A percentile compares a stretch with the other conserved stretches of the same genome.
Conservation (phyloP, 768 basidiomycete genomes). For the Kwoniella dejecticola region DNA sequence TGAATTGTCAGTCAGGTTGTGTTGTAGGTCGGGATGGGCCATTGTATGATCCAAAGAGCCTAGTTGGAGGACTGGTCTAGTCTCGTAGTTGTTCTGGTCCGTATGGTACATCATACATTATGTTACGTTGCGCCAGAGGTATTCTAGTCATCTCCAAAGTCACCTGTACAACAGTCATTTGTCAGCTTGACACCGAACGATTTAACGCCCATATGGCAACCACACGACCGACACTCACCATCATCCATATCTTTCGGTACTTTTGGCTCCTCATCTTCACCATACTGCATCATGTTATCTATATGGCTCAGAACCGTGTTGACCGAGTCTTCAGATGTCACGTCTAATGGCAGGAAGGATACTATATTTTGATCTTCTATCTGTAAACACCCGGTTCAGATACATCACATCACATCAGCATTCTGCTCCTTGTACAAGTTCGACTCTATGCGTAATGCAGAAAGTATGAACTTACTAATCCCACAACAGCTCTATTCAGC, state of each 20-base stretch:
- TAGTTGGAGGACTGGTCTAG: neutral
- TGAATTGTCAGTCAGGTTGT: too few relatives aligned
- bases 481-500: slow-evolving; percentile 91
- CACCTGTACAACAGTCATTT: slow-evolving; percentile 17
- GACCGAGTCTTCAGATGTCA: slow-evolving; percentile 84
- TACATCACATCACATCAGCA: too few relatives aligned
- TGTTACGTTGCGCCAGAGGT: too few relatives aligned
- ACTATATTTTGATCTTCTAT: slow-evolving; percentile 99
- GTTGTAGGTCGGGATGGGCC: too few relatives aligned
- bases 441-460: too few relatives aligned
- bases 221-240: slow-evolving; percentile 36
- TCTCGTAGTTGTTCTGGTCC: neutral
- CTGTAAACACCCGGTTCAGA: slow-evolving; percentile 57
- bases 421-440: too few relatives aligned
- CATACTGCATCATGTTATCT: slow-evolving; percentile 98
- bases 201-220: too few relatives aligned
- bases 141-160: slow-evolving; percentile 40
- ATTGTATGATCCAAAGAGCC: neutral
- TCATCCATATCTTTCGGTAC: slow-evolving; percentile 95
- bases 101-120: neutral
- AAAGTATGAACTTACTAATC: slow-evolving; percentile 68
- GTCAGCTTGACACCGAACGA: slow-evolving; percentile 13
- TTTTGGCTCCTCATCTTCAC: slow-evolving; percentile 96
- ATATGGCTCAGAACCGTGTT: slow-evolving; percentile 91
- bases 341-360: slow-evolving; percentile 91